These are phyloP conservation scores for Fraxinus nigra DNA, from an alignment of 305 asterid genomes.

Conservation along the genomic window DNA sequence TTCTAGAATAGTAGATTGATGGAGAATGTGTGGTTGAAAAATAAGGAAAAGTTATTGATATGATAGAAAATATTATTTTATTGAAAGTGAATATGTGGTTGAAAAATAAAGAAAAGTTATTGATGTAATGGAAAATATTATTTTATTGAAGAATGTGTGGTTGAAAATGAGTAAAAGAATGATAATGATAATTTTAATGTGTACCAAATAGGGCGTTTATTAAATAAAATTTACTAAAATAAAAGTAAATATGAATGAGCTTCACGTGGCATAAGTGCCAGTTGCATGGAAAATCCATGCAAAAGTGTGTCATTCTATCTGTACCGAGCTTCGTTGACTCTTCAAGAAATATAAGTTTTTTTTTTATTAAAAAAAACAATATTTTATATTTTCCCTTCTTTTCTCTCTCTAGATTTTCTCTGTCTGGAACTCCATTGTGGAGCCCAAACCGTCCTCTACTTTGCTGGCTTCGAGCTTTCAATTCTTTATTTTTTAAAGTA, in stretches of 20 bases:
- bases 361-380: neutral
- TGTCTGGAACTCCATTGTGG: constrained; percentile 25
- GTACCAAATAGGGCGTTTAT: too few species aligned
- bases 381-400: neutral
- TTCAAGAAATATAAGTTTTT: neutral
- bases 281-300: constrained; percentile 20
- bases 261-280: constrained; percentile 13
- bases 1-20: too few species aligned
- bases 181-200: too few species aligned
- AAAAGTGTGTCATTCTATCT: neutral
- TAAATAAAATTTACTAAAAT: neutral
- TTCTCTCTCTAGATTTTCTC: constrained; percentile 15
- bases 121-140: too few species aligned
- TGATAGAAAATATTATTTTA: too few species aligned
- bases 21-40: too few species aligned
- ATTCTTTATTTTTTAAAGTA: constrained; percentile 26
- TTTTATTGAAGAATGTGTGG: too few species aligned
- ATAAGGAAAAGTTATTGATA: too few species aligned
- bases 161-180: too few species aligned
- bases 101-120: too few species aligned
- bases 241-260: neutral
- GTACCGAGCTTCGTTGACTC: neutral
- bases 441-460: constrained; percentile 39
- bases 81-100: too few species aligned
- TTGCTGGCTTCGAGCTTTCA: constrained; percentile 43